These are phyloP conservation scores for Linnemannia schmuckeri DNA, from an alignment of 192 early-diverging fungal genomes.

Conservation along the genomic window DNA sequence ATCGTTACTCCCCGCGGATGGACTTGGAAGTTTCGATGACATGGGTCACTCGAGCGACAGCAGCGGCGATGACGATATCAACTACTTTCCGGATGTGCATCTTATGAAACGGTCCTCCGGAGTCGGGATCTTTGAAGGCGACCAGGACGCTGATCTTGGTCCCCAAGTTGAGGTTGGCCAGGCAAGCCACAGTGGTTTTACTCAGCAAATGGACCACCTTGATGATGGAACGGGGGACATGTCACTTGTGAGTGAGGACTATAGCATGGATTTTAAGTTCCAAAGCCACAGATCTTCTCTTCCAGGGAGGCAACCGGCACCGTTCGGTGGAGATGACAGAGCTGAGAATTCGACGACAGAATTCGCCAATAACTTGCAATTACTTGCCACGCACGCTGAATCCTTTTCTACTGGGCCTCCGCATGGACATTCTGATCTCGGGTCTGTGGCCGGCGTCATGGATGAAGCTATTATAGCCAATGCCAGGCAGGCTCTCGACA, in stretches of 20 bases:
- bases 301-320: not conserved
- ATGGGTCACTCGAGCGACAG: constrained; percentile 16
- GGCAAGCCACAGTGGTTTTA: not conserved
- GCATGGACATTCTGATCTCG: not conserved
- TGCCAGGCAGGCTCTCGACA: not conserved
- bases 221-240: constrained; percentile 23
- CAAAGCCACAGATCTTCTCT: constrained; percentile 39
- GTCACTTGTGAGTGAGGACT: constrained; percentile 17
- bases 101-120: constrained; percentile 44
- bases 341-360: not conserved
- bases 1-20: not conserved
- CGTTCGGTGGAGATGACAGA: not conserved
- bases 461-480: not conserved
- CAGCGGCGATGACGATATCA: constrained; percentile 44
- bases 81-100: constrained; percentile 19
- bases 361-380: not conserved
- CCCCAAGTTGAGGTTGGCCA: constrained; percentile 14
- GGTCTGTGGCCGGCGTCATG: not conserved
- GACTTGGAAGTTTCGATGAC: not conserved
- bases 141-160: constrained; percentile 23
- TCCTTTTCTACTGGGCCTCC: not conserved
- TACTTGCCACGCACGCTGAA: not conserved
- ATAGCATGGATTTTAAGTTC: constrained; percentile 29
- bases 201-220: not conserved
- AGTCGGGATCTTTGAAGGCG: constrained; percentile 11